These are phyloP conservation scores for Blastomyces gilchristii DNA, from an alignment of 2,329 filamentous ascomycete species.

Conservation along the genomic window DNA sequence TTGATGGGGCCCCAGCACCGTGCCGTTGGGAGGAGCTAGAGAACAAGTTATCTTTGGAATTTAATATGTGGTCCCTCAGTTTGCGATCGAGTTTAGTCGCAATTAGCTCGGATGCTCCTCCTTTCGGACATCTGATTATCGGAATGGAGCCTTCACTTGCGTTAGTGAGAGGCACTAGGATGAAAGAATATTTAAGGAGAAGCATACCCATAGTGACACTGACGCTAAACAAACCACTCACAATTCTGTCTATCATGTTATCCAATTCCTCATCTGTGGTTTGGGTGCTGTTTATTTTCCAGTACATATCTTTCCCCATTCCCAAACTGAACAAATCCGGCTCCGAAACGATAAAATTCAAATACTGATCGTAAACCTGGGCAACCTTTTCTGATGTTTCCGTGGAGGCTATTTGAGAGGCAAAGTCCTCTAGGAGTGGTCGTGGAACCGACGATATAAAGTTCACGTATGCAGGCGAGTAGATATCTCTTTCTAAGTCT, in stretches of 20 bases:
- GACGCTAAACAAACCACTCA: conserved; percentile 94
- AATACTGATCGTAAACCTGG: conserved; percentile 89
- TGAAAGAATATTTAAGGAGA: not conserved
- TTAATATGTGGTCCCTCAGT: conserved; percentile 88
- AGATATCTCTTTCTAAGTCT: conserved; percentile 78
- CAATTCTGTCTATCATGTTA: conserved; percentile 75
- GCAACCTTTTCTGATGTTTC: conserved; percentile 82
- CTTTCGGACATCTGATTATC: conserved; percentile 88
- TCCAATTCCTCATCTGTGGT: conserved; percentile 88
- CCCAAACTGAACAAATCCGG: conserved; percentile 91
- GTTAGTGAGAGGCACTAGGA: conserved; percentile 18
- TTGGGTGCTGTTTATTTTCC: conserved; percentile 87
- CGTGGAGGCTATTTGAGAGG: conserved; percentile 70
- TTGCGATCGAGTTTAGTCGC: conserved; percentile 90
- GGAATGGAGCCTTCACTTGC: conserved; percentile 65
- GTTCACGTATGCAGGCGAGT: conserved; percentile 91
- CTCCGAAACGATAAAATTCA: conserved; percentile 95
- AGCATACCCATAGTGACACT: conserved; percentile 86
- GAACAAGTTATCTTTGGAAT: conserved; percentile 96
- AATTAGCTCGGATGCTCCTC: conserved; percentile 86
- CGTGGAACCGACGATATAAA: conserved; percentile 90
- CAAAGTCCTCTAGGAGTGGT: conserved; percentile 88
- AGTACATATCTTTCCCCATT: conserved; percentile 88
- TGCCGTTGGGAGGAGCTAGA: conserved; percentile 52
- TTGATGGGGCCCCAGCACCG: conserved; percentile 54